A percentile compares a stretch with the other conserved stretches of the same genome.
phyloP scores from a whole-genome alignment of 768 basidiomycete genomes.

The Podaxis sp. region DNA sequence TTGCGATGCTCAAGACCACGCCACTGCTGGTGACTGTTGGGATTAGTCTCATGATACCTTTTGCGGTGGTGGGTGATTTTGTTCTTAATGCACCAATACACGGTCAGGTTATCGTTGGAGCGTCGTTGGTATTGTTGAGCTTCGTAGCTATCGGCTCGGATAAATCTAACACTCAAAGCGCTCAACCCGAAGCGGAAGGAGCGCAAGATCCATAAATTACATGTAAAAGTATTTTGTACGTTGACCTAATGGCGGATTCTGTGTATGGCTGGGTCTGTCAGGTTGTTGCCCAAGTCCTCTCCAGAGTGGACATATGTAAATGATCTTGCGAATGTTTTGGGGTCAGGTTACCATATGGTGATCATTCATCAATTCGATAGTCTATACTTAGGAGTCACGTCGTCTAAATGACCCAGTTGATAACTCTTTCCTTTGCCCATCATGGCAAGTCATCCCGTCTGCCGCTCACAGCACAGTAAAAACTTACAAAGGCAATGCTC shows the following conservation, averaged over 20 bases:
- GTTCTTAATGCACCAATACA: constrained; percentile 26
- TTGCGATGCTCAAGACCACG: constrained; percentile 96
- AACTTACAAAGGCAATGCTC: neutral
- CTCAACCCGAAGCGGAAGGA: neutral
- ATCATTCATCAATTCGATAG: too few species aligned
- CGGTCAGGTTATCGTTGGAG: constrained; percentile 65
- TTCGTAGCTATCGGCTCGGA: constrained; percentile 46
- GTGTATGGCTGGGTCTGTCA: too few species aligned
- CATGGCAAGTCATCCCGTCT: constrained; percentile 19
- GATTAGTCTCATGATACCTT: constrained; percentile 87
- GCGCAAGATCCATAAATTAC: neutral
- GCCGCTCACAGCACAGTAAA: neutral
- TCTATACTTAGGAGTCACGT: too few species aligned
- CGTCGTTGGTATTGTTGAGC: constrained; percentile 66
- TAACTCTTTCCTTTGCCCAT: neutral
- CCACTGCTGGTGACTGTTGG: constrained; percentile 94
- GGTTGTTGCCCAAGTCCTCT: too few species aligned
- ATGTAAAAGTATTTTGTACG: neutral
- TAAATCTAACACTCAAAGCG: neutral
- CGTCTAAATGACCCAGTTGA: neutral
- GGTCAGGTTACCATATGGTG: too few species aligned
- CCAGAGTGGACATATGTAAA: too few species aligned
- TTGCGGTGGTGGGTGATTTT: constrained; percentile 80
- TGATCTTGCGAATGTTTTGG: too few species aligned
- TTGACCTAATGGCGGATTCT: neutral